A percentile compares a stretch with the other conserved stretches of the same genome.
These are phyloP conservation scores for Diddensiella transvaalensis DNA, from an alignment of 805 yeast genomes.

Conservation along the genomic window DNA sequence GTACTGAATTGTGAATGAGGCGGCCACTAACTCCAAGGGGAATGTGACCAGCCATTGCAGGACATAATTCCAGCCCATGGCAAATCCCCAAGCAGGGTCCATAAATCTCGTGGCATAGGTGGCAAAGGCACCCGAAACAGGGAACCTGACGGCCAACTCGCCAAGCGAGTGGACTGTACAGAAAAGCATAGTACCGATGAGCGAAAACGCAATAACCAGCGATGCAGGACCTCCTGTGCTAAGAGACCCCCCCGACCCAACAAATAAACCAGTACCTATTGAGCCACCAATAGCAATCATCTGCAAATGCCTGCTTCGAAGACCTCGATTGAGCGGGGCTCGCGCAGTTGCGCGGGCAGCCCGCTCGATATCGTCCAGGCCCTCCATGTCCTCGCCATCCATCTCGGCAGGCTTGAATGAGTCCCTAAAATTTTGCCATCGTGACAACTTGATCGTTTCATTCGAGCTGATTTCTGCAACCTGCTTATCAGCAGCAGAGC, in stretches of 20 bases:
- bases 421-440: constrained; percentile 38
- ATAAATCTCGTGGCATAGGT: constrained; percentile 58
- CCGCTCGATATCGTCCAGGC: constrained; percentile 40
- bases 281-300: constrained; percentile 76
- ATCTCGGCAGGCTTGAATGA: constrained; percentile 41
- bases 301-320: constrained; percentile 56
- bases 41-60: constrained; percentile 61
- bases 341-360: constrained; percentile 43
- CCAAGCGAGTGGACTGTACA: constrained; percentile 65
- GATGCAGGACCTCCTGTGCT: constrained; percentile 58
- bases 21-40: constrained; percentile 65
- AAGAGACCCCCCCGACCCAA: constrained; percentile 62
- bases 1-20: constrained; percentile 51
- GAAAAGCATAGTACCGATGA: constrained; percentile 62
- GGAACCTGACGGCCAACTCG: constrained; percentile 66
- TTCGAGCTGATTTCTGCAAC: background rate
- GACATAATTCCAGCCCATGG: constrained; percentile 70
- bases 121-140: constrained; percentile 59
- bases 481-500: background rate
- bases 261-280: constrained; percentile 72
- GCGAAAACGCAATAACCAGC: constrained; percentile 51
- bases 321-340: constrained; percentile 46
- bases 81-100: constrained; percentile 67
- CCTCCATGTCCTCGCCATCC: constrained; percentile 36
- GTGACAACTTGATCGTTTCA: constrained; percentile 3